A percentile compares a stretch with the other conserved stretches of the same genome.
Evolutionary conservation across 805 yeast species (phyloP).

Genomic region (Wickerhamomyces hampshirensis): DNA sequence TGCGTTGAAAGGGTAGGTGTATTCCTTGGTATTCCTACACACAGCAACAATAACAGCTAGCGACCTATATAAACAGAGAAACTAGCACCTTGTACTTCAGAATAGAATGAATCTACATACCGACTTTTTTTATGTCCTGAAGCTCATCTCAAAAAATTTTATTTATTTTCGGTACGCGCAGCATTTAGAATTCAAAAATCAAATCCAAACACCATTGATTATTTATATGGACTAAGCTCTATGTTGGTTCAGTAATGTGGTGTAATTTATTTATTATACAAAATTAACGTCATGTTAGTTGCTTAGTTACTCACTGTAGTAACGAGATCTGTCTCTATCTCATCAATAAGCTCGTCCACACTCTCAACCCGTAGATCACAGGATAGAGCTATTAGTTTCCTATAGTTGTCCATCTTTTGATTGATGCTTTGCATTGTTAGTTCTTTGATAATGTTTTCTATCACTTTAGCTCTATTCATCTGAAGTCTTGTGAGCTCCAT

Average conservation of each 20-base stretch:
- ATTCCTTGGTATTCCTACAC: no score
- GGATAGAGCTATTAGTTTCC: slow-evolving; percentile 68
- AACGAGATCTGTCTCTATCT: slow-evolving; percentile 48
- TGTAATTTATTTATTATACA: no score
- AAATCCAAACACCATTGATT: not conserved
- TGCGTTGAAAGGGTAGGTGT: no score
- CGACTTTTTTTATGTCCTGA: no score
- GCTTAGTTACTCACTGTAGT: slow-evolving; percentile 13
- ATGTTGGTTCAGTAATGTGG: no score
- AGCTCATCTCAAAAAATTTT: not conserved
- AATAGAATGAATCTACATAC: not conserved
- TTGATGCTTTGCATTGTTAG: slow-evolving; percentile 40
- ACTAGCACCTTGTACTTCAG: no score
- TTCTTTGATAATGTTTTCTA: slow-evolving; percentile 48
- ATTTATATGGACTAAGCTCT: no score
- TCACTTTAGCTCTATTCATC: slow-evolving; percentile 38
- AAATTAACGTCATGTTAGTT: no score
- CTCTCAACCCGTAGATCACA: slow-evolving; percentile 78
- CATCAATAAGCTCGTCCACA: slow-evolving; percentile 76
- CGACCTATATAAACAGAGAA: no score
- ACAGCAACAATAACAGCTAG: no score
- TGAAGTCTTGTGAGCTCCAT: slow-evolving; percentile 50
- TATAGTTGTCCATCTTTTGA: slow-evolving; percentile 68
- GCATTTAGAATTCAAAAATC: no score
- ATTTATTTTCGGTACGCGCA: not conserved